A percentile compares a stretch with the other conserved stretches of the same genome.
Conservation (phyloP, 2,329 filamentous ascomycete species). For the Beauveria asiatica region DNA sequence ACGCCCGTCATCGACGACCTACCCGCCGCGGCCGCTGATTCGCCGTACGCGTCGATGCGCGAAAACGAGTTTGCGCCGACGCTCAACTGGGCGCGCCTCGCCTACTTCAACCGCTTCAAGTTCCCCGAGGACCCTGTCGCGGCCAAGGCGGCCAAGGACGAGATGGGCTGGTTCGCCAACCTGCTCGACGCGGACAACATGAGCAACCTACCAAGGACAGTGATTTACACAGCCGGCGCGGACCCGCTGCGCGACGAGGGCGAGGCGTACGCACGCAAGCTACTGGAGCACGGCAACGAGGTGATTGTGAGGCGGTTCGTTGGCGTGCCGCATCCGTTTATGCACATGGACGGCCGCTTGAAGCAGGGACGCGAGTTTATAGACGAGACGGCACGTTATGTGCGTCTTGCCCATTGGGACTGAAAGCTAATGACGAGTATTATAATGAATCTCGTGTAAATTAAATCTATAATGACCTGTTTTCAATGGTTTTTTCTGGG, state of each 20-base stretch:
- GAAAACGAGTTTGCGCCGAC: constrained; percentile 34
- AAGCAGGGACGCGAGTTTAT: constrained; percentile 29
- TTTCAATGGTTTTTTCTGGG: too few species aligned
- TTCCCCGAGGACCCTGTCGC: constrained; percentile 18
- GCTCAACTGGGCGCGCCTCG: constrained; percentile 34
- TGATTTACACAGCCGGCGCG: constrained; percentile 34
- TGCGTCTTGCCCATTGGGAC: constrained; percentile 20
- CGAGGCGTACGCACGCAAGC: constrained; percentile 34
- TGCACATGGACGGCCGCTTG: constrained; percentile 36
- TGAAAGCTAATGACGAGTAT: background rate
- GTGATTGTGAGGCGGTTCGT: constrained; percentile 37
- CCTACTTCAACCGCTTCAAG: constrained; percentile 31
- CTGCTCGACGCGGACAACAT: constrained; percentile 28
- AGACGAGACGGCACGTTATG: constrained; percentile 22
- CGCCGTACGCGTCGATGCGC: constrained; percentile 31
- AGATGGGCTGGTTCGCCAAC: constrained; percentile 22
- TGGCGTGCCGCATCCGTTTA: constrained; percentile 41
- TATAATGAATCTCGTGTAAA: background rate
- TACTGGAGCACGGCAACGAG: constrained; percentile 35
- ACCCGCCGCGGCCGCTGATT: constrained; percentile 27
- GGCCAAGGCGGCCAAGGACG: constrained; percentile 7
- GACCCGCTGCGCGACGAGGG: constrained; percentile 41
- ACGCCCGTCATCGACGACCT: constrained; percentile 33
- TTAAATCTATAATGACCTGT: background rate
- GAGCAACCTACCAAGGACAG: constrained; percentile 25